Evolutionary conservation across 306 rosid genomes (phyloP), one percentile per base, ranked within the genome.

Genomic region (Ochetophila trinervis): DNA sequence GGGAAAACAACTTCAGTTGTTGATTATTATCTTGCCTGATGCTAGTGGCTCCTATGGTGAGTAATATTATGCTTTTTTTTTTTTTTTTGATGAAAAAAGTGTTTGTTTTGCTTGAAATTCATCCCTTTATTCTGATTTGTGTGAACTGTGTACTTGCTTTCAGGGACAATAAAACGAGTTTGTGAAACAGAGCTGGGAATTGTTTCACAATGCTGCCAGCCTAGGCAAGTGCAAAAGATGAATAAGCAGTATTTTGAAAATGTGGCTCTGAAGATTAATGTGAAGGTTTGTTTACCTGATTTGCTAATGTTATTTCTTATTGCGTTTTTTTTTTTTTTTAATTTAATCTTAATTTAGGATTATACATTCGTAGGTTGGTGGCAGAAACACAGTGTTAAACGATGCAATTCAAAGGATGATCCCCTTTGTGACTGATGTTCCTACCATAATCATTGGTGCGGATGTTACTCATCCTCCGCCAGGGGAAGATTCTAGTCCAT

Each of bases 101-200:
- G 20, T 16, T 62, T 53, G 15, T 21, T 15, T 63, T 57, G 20
- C 17, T 10, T 12, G 52, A 53, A 36, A 22, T 55, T 47, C 40
- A 16, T 18, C 54, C 40, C 32, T 22, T 22, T 20, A 30, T 21
- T 52, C 8, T 27, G 42, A 14, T 22, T 52, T 14, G 21, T 50
- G 7, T 50, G 21, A 18, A 6, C 21, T 50, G 21, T 37, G 5
- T 53, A 27, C 50, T 4, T 65, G 58, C 27, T 75, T 55, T 50
- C 78, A 92, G 98, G 80, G 9, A 73, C 2, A 65, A 86, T 92
- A 7, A 92, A 92, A 66, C 83, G 86, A 6, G 53, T 89, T 0
- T 92, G 98, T 50, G 98, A 92, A 77, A 89, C 98, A 0, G 95
- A 89, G 20, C 62, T 89, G 0, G 98, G 96, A 32, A 92, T 92